These are phyloP conservation scores for Vigna reflexopilosa DNA, from an alignment of 306 rosid genomes.

Conservation along the genomic window DNA sequence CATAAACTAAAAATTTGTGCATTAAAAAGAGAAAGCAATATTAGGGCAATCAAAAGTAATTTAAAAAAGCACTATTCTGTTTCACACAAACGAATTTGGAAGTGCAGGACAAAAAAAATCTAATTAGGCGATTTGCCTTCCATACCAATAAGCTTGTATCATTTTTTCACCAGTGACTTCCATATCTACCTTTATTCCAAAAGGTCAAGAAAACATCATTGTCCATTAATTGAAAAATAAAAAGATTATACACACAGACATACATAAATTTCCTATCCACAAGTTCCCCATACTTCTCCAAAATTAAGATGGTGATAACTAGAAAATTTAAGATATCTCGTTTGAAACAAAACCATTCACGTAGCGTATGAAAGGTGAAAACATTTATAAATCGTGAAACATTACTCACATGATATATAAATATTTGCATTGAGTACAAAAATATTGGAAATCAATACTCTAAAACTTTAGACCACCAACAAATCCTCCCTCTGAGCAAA, in stretches of 20 bases:
- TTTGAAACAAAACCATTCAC: background rate
- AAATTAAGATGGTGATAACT: background rate
- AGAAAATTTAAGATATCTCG: background rate
- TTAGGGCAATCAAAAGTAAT: constrained; percentile 16
- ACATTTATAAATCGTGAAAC: constrained; percentile 2
- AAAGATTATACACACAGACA: background rate
- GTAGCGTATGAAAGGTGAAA: background rate
- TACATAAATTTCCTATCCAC: background rate
- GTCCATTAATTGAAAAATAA: background rate
- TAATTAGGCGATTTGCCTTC: background rate
- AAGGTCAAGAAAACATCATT: background rate
- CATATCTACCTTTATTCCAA: background rate
- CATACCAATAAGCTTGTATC: background rate
- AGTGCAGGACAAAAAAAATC: background rate
- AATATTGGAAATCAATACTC: background rate
- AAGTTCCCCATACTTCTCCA: background rate
- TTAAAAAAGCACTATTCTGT: background rate
- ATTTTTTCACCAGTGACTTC: background rate
- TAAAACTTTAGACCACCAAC: background rate
- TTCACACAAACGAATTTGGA: background rate
- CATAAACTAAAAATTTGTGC: background rate
- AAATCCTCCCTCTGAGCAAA: background rate
- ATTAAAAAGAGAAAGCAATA: background rate
- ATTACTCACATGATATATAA: background rate
- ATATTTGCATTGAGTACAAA: constrained; percentile 16